A percentile compares a stretch with the other conserved stretches of the same genome.
These are phyloP conservation scores for Mycena rosella DNA, from an alignment of 768 basidiomycete species.

Conservation along the genomic window DNA sequence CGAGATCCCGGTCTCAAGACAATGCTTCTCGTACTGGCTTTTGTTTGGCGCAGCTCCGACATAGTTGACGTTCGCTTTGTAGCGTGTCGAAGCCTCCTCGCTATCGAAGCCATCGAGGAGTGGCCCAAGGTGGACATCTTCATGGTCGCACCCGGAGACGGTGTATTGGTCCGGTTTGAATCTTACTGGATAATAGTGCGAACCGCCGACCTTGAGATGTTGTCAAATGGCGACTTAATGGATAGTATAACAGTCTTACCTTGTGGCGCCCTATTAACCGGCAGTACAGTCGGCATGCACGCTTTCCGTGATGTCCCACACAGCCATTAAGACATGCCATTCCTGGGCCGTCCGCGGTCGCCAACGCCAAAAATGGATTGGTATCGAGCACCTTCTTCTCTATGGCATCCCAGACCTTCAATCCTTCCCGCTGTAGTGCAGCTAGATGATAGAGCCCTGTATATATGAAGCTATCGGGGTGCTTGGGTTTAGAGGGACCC, in stretches of 20 bases:
- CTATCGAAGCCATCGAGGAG: too few species aligned
- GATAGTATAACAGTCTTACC: too few species aligned
- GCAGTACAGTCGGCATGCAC: constrained; percentile 53
- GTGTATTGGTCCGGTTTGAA: neutral
- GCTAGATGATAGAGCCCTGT: constrained; percentile 2
- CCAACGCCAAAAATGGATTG: constrained; percentile 38
- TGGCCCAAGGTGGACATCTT: too few species aligned
- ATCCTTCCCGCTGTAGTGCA: constrained; percentile 9
- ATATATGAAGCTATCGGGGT: neutral
- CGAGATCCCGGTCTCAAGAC: constrained; percentile 50
- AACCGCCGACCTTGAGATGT: too few species aligned
- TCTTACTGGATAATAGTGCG: neutral
- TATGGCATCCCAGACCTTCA: constrained; percentile 6
- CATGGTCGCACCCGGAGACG: neutral
- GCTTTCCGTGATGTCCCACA: constrained; percentile 51
- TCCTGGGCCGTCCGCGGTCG: constrained; percentile 51
- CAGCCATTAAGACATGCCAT: constrained; percentile 48
- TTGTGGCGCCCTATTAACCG: constrained; percentile 43
- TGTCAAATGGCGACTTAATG: too few species aligned
- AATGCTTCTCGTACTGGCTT: constrained; percentile 39
- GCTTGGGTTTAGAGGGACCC: neutral
- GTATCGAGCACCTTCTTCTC: neutral
- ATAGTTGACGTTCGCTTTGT: neutral
- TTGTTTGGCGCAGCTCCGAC: neutral
- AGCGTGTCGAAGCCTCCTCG: neutral